phyloP scores from a whole-genome alignment of 192 early-diverging fungal genomes.

The Coemansia nantahalensis region DNA sequence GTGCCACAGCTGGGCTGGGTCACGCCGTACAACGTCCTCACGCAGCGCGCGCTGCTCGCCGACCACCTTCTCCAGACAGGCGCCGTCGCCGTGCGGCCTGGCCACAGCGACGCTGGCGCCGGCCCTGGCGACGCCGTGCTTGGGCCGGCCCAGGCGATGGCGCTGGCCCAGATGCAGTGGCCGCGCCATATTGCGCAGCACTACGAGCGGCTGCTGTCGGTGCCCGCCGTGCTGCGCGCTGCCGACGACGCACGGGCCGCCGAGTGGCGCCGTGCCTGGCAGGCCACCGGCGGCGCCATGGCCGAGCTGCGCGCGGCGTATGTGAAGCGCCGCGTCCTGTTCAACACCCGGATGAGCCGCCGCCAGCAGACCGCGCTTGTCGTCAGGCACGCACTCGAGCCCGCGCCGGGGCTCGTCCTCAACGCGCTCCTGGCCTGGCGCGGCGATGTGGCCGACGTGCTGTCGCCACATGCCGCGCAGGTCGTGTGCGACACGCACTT shows the following conservation, averaged over 20 bases:
- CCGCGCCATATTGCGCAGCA: conserved; percentile 30
- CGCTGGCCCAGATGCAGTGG: conserved; percentile 35
- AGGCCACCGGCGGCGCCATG: conserved; percentile 19
- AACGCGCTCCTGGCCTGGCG: conserved; percentile 41
- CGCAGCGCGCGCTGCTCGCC: conserved; percentile 21
- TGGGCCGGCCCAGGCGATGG: conserved; percentile 17
- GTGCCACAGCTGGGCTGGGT: conserved; percentile 24
- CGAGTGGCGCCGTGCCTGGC: conserved; percentile 24
- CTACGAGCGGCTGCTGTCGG: conserved; percentile 12
- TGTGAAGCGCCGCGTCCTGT: conserved; percentile 16
- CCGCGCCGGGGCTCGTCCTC: conserved; percentile 35
- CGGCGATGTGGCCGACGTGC: conserved; percentile 11
- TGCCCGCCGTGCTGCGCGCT: not conserved
- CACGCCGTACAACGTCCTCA: conserved; percentile 18
- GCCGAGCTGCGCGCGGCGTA: conserved; percentile 17
- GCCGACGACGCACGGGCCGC: not conserved
- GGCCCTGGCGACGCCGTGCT: conserved; percentile 9
- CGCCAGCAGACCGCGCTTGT: conserved; percentile 14
- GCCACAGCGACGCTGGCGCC: conserved; percentile 12
- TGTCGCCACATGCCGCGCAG: conserved; percentile 6
- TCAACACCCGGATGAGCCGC: conserved; percentile 9
- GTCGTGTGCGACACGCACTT: conserved; percentile 14
- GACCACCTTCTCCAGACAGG: conserved; percentile 12
- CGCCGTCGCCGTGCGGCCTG: not conserved
- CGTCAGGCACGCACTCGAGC: conserved; percentile 19